Evolutionary conservation across 164 flowering plant species (phyloP).

Genomic region (Berberis thunbergii): DNA sequence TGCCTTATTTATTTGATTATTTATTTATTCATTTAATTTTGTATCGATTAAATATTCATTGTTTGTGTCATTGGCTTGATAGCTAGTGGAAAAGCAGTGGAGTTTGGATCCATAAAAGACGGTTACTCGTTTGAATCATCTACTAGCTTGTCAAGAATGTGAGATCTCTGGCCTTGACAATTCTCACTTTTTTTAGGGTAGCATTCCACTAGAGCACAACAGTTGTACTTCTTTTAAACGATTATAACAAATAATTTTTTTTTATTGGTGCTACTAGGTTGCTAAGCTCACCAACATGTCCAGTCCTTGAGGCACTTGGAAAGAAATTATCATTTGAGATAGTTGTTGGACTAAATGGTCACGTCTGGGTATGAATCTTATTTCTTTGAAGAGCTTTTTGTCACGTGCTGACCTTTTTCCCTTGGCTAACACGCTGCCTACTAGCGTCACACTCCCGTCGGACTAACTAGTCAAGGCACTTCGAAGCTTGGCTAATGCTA

Average conservation of each 20-base stretch:
- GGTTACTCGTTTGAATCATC: conserved; percentile 89
- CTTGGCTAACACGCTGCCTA: too few species aligned
- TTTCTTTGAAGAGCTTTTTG: not conserved
- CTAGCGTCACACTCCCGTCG: too few species aligned
- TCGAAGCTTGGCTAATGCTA: too few species aligned
- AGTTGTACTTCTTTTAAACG: not conserved
- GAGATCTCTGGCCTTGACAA: conserved; percentile 12
- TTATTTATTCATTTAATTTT: not conserved
- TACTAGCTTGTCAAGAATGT: conserved; percentile 82
- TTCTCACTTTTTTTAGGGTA: too few species aligned
- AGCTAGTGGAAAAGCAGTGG: conserved; percentile 87
- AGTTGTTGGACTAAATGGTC: conserved; percentile 90
- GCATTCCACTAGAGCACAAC: too few species aligned
- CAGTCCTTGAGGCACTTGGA: conserved; percentile 87
- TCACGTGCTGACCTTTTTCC: too few species aligned
- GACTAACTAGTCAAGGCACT: too few species aligned
- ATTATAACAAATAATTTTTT: not conserved
- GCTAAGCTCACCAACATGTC: conserved; percentile 85
- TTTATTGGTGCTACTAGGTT: conserved; percentile 36
- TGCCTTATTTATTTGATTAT: too few species aligned
- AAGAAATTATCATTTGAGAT: conserved; percentile 90
- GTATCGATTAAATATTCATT: not conserved
- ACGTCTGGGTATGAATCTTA: conserved; percentile 68
- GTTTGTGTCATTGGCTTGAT: conserved; percentile 3
- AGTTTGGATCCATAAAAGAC: conserved; percentile 75